Evolutionary conservation across 1,284 basidiomycete species (phyloP).

Genomic region (Coniferiporia weirii): DNA sequence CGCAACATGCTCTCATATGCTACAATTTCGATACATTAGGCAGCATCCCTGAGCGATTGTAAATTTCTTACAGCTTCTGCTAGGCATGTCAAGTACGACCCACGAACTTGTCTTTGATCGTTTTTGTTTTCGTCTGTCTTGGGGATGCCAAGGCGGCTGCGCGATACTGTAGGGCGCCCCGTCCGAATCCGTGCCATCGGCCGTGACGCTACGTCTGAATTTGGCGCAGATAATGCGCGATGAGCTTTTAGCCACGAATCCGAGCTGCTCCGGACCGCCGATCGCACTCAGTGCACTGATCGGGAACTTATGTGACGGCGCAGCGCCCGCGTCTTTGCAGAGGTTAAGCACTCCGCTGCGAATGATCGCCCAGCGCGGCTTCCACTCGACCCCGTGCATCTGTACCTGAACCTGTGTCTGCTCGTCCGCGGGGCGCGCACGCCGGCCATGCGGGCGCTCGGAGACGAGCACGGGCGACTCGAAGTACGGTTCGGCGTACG

Average conservation of each 20-base stretch:
- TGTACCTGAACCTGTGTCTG: constrained; percentile 18
- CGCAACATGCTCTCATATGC: constrained; percentile 54
- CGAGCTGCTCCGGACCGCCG: constrained; percentile 43
- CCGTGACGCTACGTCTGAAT: constrained; percentile 27
- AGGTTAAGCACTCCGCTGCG: constrained; percentile 50
- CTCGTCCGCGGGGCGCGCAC: constrained; percentile 12
- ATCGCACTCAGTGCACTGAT: constrained; percentile 39
- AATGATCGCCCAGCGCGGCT: constrained; percentile 57
- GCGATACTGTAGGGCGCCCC: neutral
- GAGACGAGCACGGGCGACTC: constrained; percentile 33
- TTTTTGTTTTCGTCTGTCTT: constrained; percentile 13
- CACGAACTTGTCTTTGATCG: constrained; percentile 35
- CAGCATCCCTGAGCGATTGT: neutral
- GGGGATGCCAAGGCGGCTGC: neutral
- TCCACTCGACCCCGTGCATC: constrained; percentile 44
- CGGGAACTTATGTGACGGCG: constrained; percentile 39
- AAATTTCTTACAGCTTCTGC: constrained; percentile 41
- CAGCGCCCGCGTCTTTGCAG: constrained; percentile 44
- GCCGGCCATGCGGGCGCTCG: constrained; percentile 19
- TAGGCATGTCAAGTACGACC: constrained; percentile 55
- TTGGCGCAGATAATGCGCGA: constrained; percentile 46
- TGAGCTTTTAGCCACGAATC: constrained; percentile 18
- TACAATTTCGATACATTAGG: constrained; percentile 23
- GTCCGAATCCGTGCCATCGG: neutral
- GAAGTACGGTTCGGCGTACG: constrained; percentile 64